phyloP scores from a whole-genome alignment of 129 eudicot species.

The Flaveria brownii region DNA sequence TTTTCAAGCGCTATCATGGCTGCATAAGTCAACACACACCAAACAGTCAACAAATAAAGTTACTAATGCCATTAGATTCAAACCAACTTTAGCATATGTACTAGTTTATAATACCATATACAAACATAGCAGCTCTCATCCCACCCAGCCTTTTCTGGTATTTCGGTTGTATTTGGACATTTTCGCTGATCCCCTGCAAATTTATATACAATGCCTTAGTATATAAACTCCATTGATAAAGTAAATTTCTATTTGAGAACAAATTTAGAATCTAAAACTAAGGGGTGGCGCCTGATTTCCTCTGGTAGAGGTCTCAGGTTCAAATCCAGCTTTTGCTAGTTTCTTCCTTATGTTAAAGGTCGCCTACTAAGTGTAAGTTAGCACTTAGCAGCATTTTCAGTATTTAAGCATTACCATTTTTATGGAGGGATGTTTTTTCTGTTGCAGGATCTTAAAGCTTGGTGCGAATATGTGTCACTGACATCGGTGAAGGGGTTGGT shows the following conservation, averaged over 20 bases:
- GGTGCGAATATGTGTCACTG: slow-evolving; percentile 30
- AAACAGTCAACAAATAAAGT: neutral
- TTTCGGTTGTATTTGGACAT: slow-evolving; percentile 38
- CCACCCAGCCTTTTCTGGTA: slow-evolving; percentile 51
- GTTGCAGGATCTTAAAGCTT: slow-evolving; percentile 19
- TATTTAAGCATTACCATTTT: slow-evolving; percentile 24
- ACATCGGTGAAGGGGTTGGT: slow-evolving; percentile 19
- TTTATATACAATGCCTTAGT: slow-evolving; percentile 11
- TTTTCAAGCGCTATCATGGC: slow-evolving; percentile 63
- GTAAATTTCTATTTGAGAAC: neutral
- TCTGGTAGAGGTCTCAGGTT: no score
- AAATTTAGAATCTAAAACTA: neutral
- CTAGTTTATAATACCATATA: slow-evolving; percentile 46
- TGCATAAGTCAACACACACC: slow-evolving; percentile 37
- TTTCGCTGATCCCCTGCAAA: slow-evolving; percentile 44
- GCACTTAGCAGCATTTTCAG: neutral
- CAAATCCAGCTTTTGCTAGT: no score
- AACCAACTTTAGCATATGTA: neutral
- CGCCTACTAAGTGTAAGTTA: no score
- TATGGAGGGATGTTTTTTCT: slow-evolving; percentile 11
- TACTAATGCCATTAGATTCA: neutral
- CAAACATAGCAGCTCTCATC: slow-evolving; percentile 57
- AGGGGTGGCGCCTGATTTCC: neutral
- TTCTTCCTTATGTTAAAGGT: no score
- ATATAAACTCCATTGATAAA: neutral